A percentile compares a stretch with the other conserved stretches of the same genome.
Evolutionary conservation across 805 yeast species (phyloP).

Genomic region (Debaryomyces maramus): DNA sequence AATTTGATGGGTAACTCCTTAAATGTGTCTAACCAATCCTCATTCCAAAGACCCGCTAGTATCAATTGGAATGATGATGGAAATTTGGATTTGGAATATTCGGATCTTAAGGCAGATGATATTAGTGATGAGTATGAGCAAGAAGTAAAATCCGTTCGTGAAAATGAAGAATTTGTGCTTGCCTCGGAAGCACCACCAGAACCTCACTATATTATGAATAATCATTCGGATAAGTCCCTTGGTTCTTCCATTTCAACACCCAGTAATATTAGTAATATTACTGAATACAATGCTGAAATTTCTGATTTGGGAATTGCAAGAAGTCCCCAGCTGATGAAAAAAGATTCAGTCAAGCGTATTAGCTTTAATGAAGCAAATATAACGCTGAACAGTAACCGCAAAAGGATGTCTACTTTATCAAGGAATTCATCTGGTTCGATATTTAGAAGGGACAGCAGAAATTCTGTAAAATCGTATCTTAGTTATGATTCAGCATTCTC

Average conservation of each 20-base stretch:
- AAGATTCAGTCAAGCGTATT: slow-evolving; percentile 18
- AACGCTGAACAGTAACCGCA: slow-evolving; percentile 7
- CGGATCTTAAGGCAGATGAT: slow-evolving; percentile 16
- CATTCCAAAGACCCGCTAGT: slow-evolving; percentile 40
- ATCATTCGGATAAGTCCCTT: slow-evolving; percentile 9
- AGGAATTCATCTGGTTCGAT: slow-evolving; percentile 34
- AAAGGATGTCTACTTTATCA: slow-evolving; percentile 22
- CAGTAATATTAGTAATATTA: slow-evolving; percentile 33
- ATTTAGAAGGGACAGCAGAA: slow-evolving; percentile 24
- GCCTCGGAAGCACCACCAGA: slow-evolving; percentile 14
- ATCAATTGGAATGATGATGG: slow-evolving; percentile 45
- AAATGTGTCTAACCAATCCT: slow-evolving; percentile 22
- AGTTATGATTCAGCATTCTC: slow-evolving; percentile 63
- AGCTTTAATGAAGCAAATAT: slow-evolving; percentile 23
- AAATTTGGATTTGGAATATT: slow-evolving; percentile 28
- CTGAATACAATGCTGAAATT: slow-evolving; percentile 41
- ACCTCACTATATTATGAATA: slow-evolving; percentile 5
- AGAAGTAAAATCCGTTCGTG: not conserved
- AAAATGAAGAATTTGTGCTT: slow-evolving; percentile 18
- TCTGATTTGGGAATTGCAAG: slow-evolving; percentile 43
- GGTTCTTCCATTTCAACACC: slow-evolving; percentile 31
- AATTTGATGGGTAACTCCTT: slow-evolving; percentile 6
- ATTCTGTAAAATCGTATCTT: slow-evolving; percentile 51
- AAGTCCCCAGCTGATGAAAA: slow-evolving; percentile 36
- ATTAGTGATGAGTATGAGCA: slow-evolving; percentile 4